phyloP scores from a whole-genome alignment of 306 rosid species.

The Cucurbita pepo region DNA sequence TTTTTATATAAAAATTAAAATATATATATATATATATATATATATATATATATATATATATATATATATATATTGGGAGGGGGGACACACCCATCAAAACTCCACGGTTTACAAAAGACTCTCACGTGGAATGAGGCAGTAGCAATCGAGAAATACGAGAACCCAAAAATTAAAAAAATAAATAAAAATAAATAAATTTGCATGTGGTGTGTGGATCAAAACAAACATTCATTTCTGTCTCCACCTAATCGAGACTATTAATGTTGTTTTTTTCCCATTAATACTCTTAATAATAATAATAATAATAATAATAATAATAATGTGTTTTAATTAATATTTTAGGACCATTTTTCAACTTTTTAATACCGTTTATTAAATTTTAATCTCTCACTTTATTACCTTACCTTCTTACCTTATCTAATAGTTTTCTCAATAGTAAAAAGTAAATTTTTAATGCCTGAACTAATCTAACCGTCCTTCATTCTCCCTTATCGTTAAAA shows the following conservation, averaged over 20 bases:
- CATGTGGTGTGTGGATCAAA: conserved; percentile 12
- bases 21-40: too few relatives aligned
- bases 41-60: too few relatives aligned
- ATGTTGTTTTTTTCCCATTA: background rate
- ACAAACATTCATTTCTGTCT: conserved; percentile 19
- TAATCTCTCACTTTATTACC: too few relatives aligned
- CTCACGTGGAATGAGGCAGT: conserved; percentile 22
- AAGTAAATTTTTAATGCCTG: too few relatives aligned
- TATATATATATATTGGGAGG: too few relatives aligned
- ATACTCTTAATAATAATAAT: background rate
- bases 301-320: background rate
- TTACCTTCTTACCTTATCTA: too few relatives aligned
- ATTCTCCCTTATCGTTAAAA: too few relatives aligned
- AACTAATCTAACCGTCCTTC: too few relatives aligned
- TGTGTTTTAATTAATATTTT: too few relatives aligned
- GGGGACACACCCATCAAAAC: background rate
- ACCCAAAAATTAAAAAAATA: background rate
- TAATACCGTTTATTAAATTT: too few relatives aligned
- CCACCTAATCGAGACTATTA: conserved; percentile 33
- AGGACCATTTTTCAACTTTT: too few relatives aligned
- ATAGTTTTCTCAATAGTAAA: too few relatives aligned
- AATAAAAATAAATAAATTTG: background rate
- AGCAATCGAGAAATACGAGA: conserved; percentile 3
- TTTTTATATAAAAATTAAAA: background rate
- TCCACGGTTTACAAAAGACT: background rate